Evolutionary conservation across 768 basidiomycete genomes (phyloP).

Genomic region (Hydnomerulius pinastri): DNA sequence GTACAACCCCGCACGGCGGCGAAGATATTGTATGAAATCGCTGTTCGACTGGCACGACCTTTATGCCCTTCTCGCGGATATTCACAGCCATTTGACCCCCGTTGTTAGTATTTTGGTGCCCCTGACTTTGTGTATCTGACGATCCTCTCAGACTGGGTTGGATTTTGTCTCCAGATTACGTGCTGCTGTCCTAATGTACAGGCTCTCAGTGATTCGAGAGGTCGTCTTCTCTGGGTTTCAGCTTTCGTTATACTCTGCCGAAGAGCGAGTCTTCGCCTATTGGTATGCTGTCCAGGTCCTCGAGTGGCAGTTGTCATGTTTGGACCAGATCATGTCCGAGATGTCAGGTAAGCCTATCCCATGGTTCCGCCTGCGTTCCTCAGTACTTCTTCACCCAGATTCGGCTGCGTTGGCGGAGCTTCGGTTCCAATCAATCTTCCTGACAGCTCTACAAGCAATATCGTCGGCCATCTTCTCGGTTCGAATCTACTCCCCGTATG

Average conservation of each 20-base stretch:
- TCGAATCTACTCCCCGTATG: conserved; percentile 15
- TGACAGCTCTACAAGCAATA: conserved; percentile 60
- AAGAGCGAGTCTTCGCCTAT: conserved; percentile 75
- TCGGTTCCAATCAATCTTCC: conserved; percentile 48
- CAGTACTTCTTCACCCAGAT: conserved; percentile 8
- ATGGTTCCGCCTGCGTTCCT: conserved; percentile 1
- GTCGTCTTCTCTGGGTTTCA: conserved; percentile 77
- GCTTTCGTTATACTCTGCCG: conserved; percentile 65
- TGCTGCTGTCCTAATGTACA: conserved; percentile 52
- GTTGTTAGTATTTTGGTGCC: conserved; percentile 7
- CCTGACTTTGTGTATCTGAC: conserved; percentile 2
- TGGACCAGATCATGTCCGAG: conserved; percentile 48
- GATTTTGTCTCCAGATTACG: conserved; percentile 30
- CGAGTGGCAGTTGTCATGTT: conserved; percentile 52
- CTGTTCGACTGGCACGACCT: conserved; percentile 67
- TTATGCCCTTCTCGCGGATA: conserved; percentile 46
- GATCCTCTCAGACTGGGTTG: conserved; percentile 15
- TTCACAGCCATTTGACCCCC: conserved; percentile 21
- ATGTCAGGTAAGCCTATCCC: conserved; percentile 41
- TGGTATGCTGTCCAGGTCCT: conserved; percentile 68
- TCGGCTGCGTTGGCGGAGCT: conserved; percentile 44
- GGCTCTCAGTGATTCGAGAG: conserved; percentile 62
- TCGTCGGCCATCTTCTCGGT: conserved; percentile 57
- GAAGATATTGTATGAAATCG: conserved; percentile 64
- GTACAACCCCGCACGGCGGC: conserved; percentile 67